Evolutionary conservation across 2,329 filamentous ascomycete species (phyloP), one percentile per base, ranked within the genome.

Genomic region (Penicillium sp.): DNA sequence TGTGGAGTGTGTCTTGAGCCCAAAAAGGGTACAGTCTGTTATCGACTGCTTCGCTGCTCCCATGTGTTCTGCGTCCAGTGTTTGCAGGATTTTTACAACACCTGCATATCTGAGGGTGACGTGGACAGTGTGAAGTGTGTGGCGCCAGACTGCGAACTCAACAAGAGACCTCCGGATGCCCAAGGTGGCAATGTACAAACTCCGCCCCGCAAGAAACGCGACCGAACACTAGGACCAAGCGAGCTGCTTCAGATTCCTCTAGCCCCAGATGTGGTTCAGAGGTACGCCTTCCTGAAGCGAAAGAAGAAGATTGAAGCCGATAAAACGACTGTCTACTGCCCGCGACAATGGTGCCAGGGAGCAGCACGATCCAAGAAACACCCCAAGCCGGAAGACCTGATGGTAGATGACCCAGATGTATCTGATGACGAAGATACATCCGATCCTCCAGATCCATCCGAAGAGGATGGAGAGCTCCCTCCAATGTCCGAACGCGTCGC

Each of bases 1-100:
- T 97, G 93, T 61, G 90, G 88, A 1, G 83, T 97, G 45, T 97
- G 92, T 68, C 75, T 97, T 44, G 93, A 97, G 71, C 92, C 92
- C 0, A 96, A 96, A 73, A 97, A 95, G 70, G 94, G 94, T 1
- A 74, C 78, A 0, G 82, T 79, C 10, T 97, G 94, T 70, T 89
- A 97, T 75, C 84, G 85, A 40, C 87, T 97, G 81, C 75, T 88
- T 43, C 85, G 88, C 54, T 99, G 94, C 71, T 86, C 85, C 0
- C 93, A 99, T 69, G 91, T 97, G 36, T 99, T 97, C 68, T 99
- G 94, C 72, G 77, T 88, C 16, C 74, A 84, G n/a, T 99, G 94
- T 67, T 79, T 99, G 3, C 88, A 90, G 58, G 90, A 93, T 64
- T 97, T 93, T 63, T 97, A 96, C 79, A 90, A 88, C 62, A 87